These are phyloP conservation scores for Aspergillus spinulosporus DNA, from an alignment of 2,329 filamentous ascomycete species.

Conservation along the genomic window DNA sequence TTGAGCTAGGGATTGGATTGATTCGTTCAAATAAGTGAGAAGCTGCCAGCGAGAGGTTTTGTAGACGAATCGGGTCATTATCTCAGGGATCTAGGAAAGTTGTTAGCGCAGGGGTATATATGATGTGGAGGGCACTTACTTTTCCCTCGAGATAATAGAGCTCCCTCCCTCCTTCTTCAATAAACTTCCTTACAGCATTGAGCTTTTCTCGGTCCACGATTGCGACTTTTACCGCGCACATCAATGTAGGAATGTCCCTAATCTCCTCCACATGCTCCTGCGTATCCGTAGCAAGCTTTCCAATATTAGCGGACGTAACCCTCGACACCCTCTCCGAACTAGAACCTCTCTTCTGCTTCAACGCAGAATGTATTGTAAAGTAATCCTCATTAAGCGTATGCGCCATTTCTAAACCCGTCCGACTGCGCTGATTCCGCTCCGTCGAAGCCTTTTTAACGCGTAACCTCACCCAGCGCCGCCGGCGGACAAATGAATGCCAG, in stretches of 20 bases:
- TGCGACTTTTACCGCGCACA: slow-evolving; percentile 66
- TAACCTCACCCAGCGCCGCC: slow-evolving; percentile 83
- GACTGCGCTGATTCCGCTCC: slow-evolving; percentile 22
- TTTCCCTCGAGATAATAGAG: slow-evolving; percentile 69
- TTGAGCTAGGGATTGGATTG: slow-evolving; percentile 56
- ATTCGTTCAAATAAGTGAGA: slow-evolving; percentile 67
- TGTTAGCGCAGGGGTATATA: not conserved
- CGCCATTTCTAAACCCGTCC: slow-evolving; percentile 47
- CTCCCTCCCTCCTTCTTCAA: slow-evolving; percentile 74
- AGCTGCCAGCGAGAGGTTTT: slow-evolving; percentile 81
- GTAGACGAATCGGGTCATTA: slow-evolving; percentile 86
- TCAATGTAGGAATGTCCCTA: slow-evolving; percentile 66
- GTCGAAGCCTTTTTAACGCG: slow-evolving; percentile 62
- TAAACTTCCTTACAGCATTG: slow-evolving; percentile 76
- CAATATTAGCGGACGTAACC: slow-evolving; percentile 32
- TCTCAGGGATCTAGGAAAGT: slow-evolving; percentile 66
- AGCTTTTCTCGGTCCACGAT: slow-evolving; percentile 91
- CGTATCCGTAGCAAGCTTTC: slow-evolving; percentile 43
- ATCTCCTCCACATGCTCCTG: slow-evolving; percentile 56
- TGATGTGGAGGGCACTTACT: slow-evolving; percentile 33
- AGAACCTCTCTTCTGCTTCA: slow-evolving; percentile 48
- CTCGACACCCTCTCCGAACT: slow-evolving; percentile 39
- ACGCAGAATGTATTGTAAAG: slow-evolving; percentile 67
- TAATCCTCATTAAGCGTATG: slow-evolving; percentile 75
- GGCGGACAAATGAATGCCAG: slow-evolving; percentile 93